Conservation (phyloP, 257 asterid genomes). For the Solanum ossicruentum region DNA sequence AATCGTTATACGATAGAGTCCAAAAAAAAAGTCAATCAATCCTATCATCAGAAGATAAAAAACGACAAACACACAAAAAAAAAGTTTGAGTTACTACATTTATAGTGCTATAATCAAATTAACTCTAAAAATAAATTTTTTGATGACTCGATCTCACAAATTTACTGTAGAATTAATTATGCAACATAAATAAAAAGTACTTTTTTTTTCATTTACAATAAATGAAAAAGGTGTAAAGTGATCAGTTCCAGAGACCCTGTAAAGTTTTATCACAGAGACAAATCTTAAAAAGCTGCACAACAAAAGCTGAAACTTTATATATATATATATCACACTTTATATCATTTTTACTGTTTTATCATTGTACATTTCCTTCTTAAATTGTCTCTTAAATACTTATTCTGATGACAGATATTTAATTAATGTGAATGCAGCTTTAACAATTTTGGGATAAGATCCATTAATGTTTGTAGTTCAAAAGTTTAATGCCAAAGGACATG, state of each 20-base stretch:
- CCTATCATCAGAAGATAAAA: too few relatives aligned
- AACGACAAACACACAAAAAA: too few relatives aligned
- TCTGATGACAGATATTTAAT: background rate
- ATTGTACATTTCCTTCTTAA: background rate
- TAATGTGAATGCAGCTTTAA: background rate
- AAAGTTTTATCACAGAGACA: background rate
- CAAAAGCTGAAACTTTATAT: background rate
- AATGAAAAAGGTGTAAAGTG: background rate
- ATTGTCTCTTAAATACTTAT: background rate
- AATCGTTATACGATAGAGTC: too few relatives aligned
- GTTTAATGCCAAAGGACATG: background rate
- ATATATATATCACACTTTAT: background rate
- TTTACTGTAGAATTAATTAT: background rate
- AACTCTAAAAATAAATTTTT: too few relatives aligned
- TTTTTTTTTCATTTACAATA: background rate
- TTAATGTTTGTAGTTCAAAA: background rate
- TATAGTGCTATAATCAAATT: too few relatives aligned
- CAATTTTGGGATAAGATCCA: background rate
- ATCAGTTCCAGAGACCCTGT: background rate
- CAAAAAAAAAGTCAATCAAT: too few relatives aligned
- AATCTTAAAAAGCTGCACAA: background rate
- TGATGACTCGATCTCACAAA: fast-evolving
- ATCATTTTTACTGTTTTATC: background rate
- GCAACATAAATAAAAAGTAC: background rate
- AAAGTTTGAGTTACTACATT: too few relatives aligned